These are phyloP conservation scores for Flammula alnicola DNA, from an alignment of 1,284 basidiomycete genomes.

Conservation along the genomic window DNA sequence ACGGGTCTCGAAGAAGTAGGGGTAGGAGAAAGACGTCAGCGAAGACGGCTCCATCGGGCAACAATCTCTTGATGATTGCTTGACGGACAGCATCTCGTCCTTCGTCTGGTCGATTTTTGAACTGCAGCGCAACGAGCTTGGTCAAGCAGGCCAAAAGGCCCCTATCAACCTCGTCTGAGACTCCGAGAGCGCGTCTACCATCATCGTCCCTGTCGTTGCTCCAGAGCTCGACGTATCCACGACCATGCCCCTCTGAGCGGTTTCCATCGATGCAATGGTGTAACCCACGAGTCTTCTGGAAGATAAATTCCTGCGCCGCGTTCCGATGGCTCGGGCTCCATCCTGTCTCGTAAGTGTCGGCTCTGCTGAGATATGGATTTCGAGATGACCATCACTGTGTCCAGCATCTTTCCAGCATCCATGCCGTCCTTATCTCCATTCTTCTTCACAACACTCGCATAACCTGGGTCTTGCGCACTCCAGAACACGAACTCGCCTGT, in stretches of 20 bases:
- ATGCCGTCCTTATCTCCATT: conserved; percentile 53
- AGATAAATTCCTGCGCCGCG: conserved; percentile 83
- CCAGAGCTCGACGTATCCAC: conserved; percentile 27
- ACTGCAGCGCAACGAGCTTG: conserved; percentile 70
- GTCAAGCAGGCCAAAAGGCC: conserved; percentile 74
- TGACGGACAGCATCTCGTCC: conserved; percentile 76
- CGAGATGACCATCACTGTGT: conserved; percentile 73
- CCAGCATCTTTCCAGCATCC: conserved; percentile 76
- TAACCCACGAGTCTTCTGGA: conserved; percentile 92
- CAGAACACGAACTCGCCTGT: conserved; percentile 87
- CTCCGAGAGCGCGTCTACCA: conserved; percentile 81
- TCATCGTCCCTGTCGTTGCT: conserved; percentile 44
- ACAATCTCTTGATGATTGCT: conserved; percentile 83
- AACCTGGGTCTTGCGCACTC: conserved; percentile 77
- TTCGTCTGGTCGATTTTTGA: conserved; percentile 69
- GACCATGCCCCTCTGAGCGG: conserved; percentile 74
- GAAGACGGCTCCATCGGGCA: conserved; percentile 90
- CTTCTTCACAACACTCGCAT: conserved; percentile 57
- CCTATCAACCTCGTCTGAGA: conserved; percentile 78
- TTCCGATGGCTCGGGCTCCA: conserved; percentile 73
- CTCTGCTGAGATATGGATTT: conserved; percentile 77
- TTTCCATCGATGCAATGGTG: conserved; percentile 84
- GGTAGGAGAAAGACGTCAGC: conserved; percentile 78
- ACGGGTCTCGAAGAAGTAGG: conserved; percentile 84
- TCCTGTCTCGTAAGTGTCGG: conserved; percentile 72